These are phyloP conservation scores for Rutstroemia sydowiana DNA, from an alignment of 2,329 filamentous ascomycete genomes.

Conservation along the genomic window DNA sequence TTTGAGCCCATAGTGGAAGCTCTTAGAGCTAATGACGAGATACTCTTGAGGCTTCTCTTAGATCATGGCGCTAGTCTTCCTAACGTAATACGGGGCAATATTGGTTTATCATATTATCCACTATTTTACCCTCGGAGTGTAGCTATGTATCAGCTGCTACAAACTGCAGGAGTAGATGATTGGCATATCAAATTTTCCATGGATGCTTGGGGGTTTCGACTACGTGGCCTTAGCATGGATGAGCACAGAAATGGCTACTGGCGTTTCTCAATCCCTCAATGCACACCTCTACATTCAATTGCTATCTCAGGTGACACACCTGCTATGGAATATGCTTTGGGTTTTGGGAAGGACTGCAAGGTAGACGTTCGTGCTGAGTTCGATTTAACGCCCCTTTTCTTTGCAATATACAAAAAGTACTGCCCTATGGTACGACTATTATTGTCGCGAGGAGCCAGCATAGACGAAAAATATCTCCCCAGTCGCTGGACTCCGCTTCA, in stretches of 20 bases:
- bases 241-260: not conserved
- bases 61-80: too few species aligned
- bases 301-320: not conserved
- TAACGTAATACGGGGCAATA: too few species aligned
- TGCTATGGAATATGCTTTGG: not conserved
- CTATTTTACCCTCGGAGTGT: too few species aligned
- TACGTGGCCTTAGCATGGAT: not conserved
- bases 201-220: too few species aligned
- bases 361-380: not conserved
- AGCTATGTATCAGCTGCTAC: too few species aligned
- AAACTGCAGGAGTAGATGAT: too few species aligned
- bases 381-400: not conserved
- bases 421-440: not conserved
- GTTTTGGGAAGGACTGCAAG: not conserved
- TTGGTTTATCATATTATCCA: too few species aligned
- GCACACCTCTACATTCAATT: not conserved
- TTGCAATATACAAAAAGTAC: not conserved
- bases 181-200: too few species aligned
- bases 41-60: too few species aligned
- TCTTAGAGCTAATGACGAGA: not conserved
- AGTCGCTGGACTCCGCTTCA: not conserved
- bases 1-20: not conserved
- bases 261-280: not conserved
- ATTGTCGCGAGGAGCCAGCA: not conserved
- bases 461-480: not conserved